A percentile compares a stretch with the other conserved stretches of the same genome.
phyloP scores from a whole-genome alignment of 2,329 filamentous ascomycete species.

The Fusarium anguioides region DNA sequence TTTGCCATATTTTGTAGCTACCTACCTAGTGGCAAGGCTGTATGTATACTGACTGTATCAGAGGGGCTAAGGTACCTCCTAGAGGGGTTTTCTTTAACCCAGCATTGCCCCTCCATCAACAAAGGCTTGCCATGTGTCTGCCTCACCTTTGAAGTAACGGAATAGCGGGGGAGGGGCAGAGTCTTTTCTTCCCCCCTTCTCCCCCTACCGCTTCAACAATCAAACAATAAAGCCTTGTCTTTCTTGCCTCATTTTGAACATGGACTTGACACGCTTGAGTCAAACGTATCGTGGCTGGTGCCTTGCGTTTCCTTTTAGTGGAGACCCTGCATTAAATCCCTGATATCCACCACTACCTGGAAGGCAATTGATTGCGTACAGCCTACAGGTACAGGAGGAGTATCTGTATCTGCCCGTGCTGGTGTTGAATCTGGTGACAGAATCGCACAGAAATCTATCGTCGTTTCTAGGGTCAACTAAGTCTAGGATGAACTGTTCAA shows the following conservation, averaged over 20 bases:
- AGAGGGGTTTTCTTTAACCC: background rate
- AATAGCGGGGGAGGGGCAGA: slow-evolving; percentile 39
- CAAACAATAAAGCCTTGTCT: background rate
- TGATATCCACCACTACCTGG: slow-evolving; percentile 29
- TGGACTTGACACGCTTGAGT: slow-evolving; percentile 6
- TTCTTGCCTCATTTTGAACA: slow-evolving; percentile 1
- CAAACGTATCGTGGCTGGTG: slow-evolving; percentile 17
- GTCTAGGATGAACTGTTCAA: slow-evolving; percentile 9
- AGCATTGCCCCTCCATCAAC: slow-evolving; percentile 16
- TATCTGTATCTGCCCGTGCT: too few relatives aligned
- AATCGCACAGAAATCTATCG: slow-evolving; percentile 40
- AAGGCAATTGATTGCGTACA: slow-evolving; percentile 31
- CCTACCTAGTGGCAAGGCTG: slow-evolving; percentile 3
- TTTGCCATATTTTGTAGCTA: background rate
- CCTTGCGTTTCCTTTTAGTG: slow-evolving; percentile 26
- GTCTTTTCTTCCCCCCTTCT: background rate
- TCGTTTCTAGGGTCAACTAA: slow-evolving; percentile 33
- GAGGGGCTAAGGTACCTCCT: background rate
- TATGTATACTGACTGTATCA: slow-evolving; percentile 8
- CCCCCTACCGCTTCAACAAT: too few relatives aligned
- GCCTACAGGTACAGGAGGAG: slow-evolving; percentile 10
- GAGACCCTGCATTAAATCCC: slow-evolving; percentile 19
- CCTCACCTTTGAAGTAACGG: background rate
- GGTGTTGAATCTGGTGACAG: slow-evolving; percentile 21
- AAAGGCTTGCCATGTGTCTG: slow-evolving; percentile 6